Conservation (phyloP, 192 early-diverging fungal genomes). For the Gryganskiella cystojenkinii region DNA sequence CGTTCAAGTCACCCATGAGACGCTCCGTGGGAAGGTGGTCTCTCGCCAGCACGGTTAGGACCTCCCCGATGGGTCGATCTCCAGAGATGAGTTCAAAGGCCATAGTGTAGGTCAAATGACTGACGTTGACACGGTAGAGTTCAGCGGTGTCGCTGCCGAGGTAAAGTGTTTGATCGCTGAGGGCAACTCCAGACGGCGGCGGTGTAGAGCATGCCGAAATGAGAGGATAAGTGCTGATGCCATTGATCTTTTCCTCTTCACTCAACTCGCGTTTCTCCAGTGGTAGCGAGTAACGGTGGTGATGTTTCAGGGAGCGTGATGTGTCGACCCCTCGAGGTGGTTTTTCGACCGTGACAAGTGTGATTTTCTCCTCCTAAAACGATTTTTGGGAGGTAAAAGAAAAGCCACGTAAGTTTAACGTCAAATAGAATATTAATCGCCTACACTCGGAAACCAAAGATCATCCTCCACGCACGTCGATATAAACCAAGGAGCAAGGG, state of each 20-base stretch:
- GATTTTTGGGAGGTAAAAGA: neutral
- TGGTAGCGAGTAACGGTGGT: conserved; percentile 12
- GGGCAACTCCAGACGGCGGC: conserved; percentile 8
- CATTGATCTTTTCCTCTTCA: neutral
- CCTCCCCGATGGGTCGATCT: conserved; percentile 24
- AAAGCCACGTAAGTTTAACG: neutral
- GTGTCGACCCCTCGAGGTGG: neutral
- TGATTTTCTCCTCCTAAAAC: conserved; percentile 43
- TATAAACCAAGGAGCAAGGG: conserved; percentile 27
- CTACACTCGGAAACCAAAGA: neutral
- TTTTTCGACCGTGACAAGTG: conserved; percentile 23
- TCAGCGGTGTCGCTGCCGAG: conserved; percentile 44
- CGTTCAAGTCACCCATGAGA: neutral
- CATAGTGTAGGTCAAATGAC: conserved; percentile 19
- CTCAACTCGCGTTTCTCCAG: conserved; percentile 14
- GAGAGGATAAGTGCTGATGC: neutral
- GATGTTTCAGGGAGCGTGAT: conserved; percentile 4
- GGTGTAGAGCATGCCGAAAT: conserved; percentile 40
- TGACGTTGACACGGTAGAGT: conserved; percentile 35
- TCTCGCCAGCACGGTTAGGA: conserved; percentile 23
- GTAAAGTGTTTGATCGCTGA: conserved; percentile 34
- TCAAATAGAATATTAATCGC: neutral
- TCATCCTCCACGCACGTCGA: too few species aligned
- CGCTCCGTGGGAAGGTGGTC: conserved; percentile 1
- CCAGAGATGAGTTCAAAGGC: conserved; percentile 33